Conservation (phyloP, 305 asterid genomes). For the Galium porrigens region DNA sequence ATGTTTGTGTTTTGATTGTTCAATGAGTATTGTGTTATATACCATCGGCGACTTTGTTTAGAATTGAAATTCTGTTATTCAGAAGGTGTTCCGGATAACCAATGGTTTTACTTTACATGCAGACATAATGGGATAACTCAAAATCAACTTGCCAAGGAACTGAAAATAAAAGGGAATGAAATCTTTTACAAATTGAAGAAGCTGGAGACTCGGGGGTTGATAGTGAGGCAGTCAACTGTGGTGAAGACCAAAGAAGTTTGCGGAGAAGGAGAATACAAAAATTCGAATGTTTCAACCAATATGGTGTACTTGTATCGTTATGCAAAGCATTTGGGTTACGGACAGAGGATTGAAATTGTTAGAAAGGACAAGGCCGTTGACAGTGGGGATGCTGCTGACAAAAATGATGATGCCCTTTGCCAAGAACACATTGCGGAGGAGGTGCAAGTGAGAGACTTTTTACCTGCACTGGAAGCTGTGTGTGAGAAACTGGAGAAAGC, state of each 20-base stretch:
- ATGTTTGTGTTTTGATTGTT: not conserved
- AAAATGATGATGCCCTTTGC: slow-evolving; percentile 30
- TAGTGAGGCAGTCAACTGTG: slow-evolving; percentile 61
- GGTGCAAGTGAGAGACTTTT: slow-evolving; percentile 56
- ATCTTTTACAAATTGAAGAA: slow-evolving; percentile 57
- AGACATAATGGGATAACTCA: slow-evolving; percentile 76
- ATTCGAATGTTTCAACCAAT: slow-evolving; percentile 47
- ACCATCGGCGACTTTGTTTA: too few relatives aligned
- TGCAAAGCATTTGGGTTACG: slow-evolving; percentile 68
- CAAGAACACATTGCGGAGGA: slow-evolving; percentile 40
- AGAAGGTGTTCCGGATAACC: not conserved
- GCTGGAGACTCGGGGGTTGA: slow-evolving; percentile 69
- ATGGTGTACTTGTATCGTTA: slow-evolving; percentile 72
- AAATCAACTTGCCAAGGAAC: slow-evolving; percentile 66
- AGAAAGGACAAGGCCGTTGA: slow-evolving; percentile 42
- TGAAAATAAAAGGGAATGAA: slow-evolving; percentile 49
- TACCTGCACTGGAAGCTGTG: slow-evolving; percentile 62
- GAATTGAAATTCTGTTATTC: not conserved
- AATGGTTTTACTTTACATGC: slow-evolving; percentile 19
- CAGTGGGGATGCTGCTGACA: slow-evolving; percentile 34
- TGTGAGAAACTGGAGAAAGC: slow-evolving; percentile 78
- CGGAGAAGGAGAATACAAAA: slow-evolving; percentile 30
- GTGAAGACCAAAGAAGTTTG: slow-evolving; percentile 46
- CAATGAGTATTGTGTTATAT: not conserved
- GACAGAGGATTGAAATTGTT: slow-evolving; percentile 74